Conservation (phyloP, 1,139 yeast species). For the Scheffersomyces segobiensis region DNA sequence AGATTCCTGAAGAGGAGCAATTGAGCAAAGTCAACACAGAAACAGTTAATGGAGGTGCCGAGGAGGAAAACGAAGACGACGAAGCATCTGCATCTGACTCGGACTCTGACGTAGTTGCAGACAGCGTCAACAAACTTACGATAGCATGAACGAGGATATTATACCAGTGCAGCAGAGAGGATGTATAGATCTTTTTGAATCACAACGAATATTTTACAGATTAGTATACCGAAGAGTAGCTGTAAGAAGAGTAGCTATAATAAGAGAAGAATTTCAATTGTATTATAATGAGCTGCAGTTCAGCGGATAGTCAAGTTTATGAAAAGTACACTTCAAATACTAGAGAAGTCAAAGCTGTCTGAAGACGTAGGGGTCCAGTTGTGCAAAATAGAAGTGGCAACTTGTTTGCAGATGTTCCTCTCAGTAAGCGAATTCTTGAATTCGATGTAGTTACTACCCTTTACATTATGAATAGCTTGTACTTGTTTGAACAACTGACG, state of each 20-base stretch:
- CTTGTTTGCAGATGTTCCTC: constrained; percentile 25
- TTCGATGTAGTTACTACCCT: constrained; percentile 19
- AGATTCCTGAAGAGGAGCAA: constrained; percentile 30
- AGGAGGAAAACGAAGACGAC: constrained; percentile 24
- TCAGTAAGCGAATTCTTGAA: constrained; percentile 24
- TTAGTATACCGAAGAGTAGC: not conserved
- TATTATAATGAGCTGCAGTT: not conserved
- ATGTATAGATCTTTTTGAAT: not conserved
- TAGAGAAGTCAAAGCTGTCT: constrained; percentile 31
- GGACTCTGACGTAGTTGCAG: constrained; percentile 23
- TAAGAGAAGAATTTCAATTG: not conserved
- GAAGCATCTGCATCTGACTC: constrained; percentile 31
- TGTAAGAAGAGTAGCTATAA: not conserved
- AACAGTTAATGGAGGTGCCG: constrained; percentile 4
- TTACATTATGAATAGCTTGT: constrained; percentile 10
- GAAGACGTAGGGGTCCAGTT: constrained; percentile 32
- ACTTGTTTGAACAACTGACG: constrained; percentile 20
- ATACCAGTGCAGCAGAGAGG: not conserved
- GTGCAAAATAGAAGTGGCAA: constrained; percentile 22
- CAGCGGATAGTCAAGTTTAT: not conserved
- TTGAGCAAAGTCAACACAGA: constrained; percentile 21
- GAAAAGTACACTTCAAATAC: not conserved
- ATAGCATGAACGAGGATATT: not conserved
- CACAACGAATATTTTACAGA: not conserved
- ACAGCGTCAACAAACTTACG: not conserved